Percentiles rank a stretch among this genome's conserved stretches.
Conservation (phyloP, 192 early-diverging fungal species). For the Coemansia sp. region DNA sequence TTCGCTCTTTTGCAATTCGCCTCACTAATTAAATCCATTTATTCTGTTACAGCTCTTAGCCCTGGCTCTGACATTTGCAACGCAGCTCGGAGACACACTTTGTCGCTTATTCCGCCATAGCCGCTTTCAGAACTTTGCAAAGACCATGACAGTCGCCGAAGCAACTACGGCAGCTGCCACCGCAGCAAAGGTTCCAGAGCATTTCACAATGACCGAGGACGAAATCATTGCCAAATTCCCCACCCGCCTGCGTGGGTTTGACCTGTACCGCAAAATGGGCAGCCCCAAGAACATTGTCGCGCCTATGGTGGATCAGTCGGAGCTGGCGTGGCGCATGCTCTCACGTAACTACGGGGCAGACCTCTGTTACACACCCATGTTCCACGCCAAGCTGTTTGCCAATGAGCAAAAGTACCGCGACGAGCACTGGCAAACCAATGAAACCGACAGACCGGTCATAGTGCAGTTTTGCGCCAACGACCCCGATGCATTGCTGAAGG, state of each 20-base stretch:
- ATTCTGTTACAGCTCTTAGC: neutral
- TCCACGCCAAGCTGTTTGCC: slow-evolving; percentile 85
- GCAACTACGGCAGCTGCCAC: slow-evolving; percentile 61
- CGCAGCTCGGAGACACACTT: slow-evolving; percentile 12
- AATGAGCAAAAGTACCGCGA: slow-evolving; percentile 65
- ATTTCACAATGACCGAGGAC: slow-evolving; percentile 59
- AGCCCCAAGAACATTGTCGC: slow-evolving; percentile 81
- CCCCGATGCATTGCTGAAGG: slow-evolving; percentile 72
- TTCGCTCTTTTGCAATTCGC: neutral
- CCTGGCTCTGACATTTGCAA: slow-evolving; percentile 1
- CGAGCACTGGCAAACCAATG: slow-evolving; percentile 72
- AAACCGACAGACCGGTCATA: slow-evolving; percentile 76
- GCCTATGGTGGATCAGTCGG: slow-evolving; percentile 98
- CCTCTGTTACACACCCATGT: slow-evolving; percentile 97
- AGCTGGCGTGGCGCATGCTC: slow-evolving; percentile 92
- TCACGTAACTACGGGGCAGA: slow-evolving; percentile 81
- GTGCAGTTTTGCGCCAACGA: slow-evolving; percentile 99
- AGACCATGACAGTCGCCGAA: slow-evolving; percentile 16
- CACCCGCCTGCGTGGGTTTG: slow-evolving; percentile 70
- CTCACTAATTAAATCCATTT: neutral
- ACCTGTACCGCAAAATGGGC: slow-evolving; percentile 71
- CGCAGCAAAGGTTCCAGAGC: slow-evolving; percentile 86
- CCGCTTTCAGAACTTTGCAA: neutral
- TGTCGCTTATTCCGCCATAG: slow-evolving; percentile 6
- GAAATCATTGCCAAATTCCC: slow-evolving; percentile 51